phyloP scores from a whole-genome alignment of 192 early-diverging fungal species.

The Dimargaris cristalligena region DNA sequence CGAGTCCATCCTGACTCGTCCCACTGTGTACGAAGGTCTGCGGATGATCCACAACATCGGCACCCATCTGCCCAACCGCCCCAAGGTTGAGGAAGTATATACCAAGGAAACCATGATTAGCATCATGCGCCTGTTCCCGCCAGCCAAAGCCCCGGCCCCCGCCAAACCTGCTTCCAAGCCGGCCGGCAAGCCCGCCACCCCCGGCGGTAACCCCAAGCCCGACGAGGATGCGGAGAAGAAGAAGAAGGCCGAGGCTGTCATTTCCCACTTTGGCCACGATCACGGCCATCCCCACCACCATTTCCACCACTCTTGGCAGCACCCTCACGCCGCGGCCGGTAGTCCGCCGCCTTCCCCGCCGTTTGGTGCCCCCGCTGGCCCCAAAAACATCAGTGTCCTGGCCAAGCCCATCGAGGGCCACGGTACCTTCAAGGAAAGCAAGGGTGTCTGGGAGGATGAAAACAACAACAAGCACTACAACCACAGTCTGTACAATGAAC shows the following conservation, averaged over 20 bases:
- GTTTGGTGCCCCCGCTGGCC: neutral
- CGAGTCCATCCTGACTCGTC: slow-evolving; percentile 24
- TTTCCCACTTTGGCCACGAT: slow-evolving; percentile 17
- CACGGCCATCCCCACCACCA: neutral
- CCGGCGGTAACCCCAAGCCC: slow-evolving; percentile 6
- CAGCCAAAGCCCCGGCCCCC: slow-evolving; percentile 14
- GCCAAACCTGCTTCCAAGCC: slow-evolving; percentile 10
- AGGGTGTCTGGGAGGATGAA: slow-evolving; percentile 35
- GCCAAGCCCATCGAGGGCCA: slow-evolving; percentile 31
- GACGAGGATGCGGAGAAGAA: slow-evolving; percentile 15
- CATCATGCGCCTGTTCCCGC: slow-evolving; percentile 29
- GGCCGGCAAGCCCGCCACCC: slow-evolving; percentile 1
- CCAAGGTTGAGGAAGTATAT: slow-evolving; percentile 30
- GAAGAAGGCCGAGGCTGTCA: slow-evolving; percentile 6
- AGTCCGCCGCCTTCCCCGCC: neutral
- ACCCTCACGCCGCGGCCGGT: neutral
- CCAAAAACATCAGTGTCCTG: slow-evolving; percentile 15
- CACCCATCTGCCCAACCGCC: slow-evolving; percentile 24
- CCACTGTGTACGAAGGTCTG: slow-evolving; percentile 31
- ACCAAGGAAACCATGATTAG: slow-evolving; percentile 21
- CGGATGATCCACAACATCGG: slow-evolving; percentile 31
- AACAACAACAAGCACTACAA: slow-evolving; percentile 32
- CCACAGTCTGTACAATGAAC: slow-evolving; percentile 36
- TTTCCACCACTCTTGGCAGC: neutral
- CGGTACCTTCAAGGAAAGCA: slow-evolving; percentile 34